Percentiles rank a stretch among this genome's conserved stretches.
Conservation (phyloP, 495 filamentous ascomycete genomes). For the Neurospora pannonica region DNA sequence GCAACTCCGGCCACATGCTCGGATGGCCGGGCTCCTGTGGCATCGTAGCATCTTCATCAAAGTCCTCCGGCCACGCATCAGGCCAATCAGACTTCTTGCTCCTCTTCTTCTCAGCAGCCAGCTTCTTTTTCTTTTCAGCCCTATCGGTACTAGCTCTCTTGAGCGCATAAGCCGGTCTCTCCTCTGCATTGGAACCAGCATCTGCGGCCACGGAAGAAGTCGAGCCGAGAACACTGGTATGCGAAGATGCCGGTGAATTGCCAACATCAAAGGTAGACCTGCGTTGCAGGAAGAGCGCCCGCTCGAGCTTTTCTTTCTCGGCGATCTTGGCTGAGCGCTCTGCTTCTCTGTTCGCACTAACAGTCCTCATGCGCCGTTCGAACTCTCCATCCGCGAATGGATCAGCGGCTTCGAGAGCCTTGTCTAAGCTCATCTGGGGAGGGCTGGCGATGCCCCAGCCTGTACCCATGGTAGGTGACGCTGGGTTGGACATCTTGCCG, state of each 20-base stretch:
- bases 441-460: constrained; percentile 1
- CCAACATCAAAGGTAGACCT: background rate
- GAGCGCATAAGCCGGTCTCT: background rate
- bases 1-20: background rate
- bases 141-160: background rate
- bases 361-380: background rate
- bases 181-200: background rate
- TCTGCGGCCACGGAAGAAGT: background rate
- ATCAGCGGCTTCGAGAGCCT: background rate
- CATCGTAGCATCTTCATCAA: background rate
- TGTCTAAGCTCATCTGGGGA: constrained; percentile 9
- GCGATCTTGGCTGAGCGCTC: background rate
- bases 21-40: background rate
- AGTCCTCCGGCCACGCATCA: background rate
- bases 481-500: constrained; percentile 14
- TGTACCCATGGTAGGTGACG: background rate
- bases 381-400: background rate
- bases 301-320: background rate
- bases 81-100: background rate
- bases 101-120: background rate
- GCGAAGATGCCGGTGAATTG: background rate
- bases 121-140: background rate
- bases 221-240: background rate
- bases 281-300: background rate
- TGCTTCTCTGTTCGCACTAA: background rate